Conservation (phyloP, 139 green algal genomes). For the Closterium sp. region DNA sequence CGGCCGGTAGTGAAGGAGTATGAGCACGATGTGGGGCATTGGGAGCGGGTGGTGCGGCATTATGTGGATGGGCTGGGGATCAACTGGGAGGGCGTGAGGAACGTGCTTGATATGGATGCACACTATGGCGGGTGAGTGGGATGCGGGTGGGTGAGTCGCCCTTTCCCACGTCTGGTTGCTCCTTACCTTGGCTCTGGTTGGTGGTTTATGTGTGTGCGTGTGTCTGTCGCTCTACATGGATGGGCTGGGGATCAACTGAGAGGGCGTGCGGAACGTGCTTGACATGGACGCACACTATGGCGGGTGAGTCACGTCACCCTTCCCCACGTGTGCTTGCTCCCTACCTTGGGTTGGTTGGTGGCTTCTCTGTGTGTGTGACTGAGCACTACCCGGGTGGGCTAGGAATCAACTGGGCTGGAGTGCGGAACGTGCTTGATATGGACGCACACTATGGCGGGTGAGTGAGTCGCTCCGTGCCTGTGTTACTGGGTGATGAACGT, state of each 20-base stretch:
- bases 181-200: too few relatives aligned
- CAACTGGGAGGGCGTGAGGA: constrained; percentile 17
- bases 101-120: constrained; percentile 43
- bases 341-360: too few relatives aligned
- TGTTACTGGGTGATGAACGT: too few relatives aligned
- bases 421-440: constrained; percentile 45
- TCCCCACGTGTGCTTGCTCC: too few relatives aligned
- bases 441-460: constrained; percentile 42
- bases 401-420: too few relatives aligned
- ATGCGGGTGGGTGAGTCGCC: too few relatives aligned
- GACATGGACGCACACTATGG: constrained; percentile 38
- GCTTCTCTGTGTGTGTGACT: too few relatives aligned
- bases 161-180: too few relatives aligned
- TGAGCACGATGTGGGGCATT: constrained; percentile 8
- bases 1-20: constrained; percentile 19
- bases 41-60: constrained; percentile 8
- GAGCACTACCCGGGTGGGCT: too few relatives aligned
- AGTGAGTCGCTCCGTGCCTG: too few relatives aligned
- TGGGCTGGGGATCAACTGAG: constrained; percentile 14
- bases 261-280: constrained; percentile 39
- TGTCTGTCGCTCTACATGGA: background rate
- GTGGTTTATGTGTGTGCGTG: background rate
- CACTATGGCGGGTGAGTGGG: constrained; percentile 40
- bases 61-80: constrained; percentile 23
- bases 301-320: too few relatives aligned